Base-by-base conservation (phyloP, 2,329 filamentous ascomycete species). In the Cryphonectria carpinicola region DNA sequence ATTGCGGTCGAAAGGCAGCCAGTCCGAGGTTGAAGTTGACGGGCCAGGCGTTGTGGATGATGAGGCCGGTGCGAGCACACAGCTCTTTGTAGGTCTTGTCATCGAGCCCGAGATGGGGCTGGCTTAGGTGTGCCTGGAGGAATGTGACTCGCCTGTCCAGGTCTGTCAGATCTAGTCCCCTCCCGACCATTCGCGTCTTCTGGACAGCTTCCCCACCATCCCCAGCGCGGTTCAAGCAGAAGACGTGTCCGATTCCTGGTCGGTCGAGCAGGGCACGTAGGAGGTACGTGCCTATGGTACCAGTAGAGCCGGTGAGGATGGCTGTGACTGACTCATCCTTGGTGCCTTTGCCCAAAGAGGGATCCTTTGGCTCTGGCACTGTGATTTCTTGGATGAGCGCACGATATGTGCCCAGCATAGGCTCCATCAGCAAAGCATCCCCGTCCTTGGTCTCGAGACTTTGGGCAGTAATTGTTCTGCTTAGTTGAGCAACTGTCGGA, bases 21-120 rank as follows among this genome's bases (percentile, higher is more conserved):
- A 88, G 79, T 0, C 79, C 79, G 73, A 88, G 81, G 75, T 87
- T 87, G 79, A 89, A 88, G 76, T 88, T 88, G 39, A 88, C 86
- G 1, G 84, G 79, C 86, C 86, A 87, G 0, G 86, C 84, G 73
- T 81, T 81, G 78, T 88, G 85, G 35, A 88, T 83, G 35, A 87
- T 80, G 19, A 77, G 75, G 0, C 82, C 82, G 1, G 87, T 74
- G 2, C 78, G 70, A 10, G 67, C 56, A 22, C 66, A 66, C 1
- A 84, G 74, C 7, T 75, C 71, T n/a, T 73, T 43, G 54, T 81
- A 81, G 1, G 69, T 66, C 0, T 75, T 71, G 0, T 70, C 54
- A 1, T 74, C 69, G 4, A 86, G 77, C 19, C 84, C 84, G 25
- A 86, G 80, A 65, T 79, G 74, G 17, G 78, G 69, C 14, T 77